Conservation (phyloP, 2,329 filamentous ascomycete species). For the Zasmidium cellare region DNA sequence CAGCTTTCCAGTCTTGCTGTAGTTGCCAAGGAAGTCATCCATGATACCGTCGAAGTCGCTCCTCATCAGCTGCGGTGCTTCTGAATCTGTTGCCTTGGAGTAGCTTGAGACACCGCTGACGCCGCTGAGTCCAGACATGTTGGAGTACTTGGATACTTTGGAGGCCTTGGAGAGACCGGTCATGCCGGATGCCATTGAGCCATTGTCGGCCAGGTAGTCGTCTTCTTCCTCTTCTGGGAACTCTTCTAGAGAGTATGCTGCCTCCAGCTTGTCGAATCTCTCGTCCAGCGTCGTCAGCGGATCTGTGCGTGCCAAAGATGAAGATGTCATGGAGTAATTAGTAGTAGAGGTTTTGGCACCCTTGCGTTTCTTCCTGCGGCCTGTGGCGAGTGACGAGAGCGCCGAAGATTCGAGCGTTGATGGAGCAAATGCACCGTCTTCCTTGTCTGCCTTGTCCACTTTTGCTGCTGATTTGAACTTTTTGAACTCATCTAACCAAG, state of each 20-base stretch:
- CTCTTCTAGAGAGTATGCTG: slow-evolving; percentile 63
- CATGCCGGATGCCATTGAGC: slow-evolving; percentile 49
- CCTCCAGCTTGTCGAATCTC: slow-evolving; percentile 87
- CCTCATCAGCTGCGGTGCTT: slow-evolving; percentile 57
- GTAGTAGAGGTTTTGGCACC: slow-evolving; percentile 86
- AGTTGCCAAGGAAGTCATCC: slow-evolving; percentile 84
- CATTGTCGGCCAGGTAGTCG: slow-evolving; percentile 38
- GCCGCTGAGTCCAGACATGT: slow-evolving; percentile 38
- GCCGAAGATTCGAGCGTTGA: slow-evolving; percentile 69
- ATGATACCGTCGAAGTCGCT: slow-evolving; percentile 85
- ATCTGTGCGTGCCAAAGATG: slow-evolving; percentile 82
- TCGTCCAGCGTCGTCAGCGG: slow-evolving; percentile 82
- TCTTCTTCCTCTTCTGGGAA: slow-evolving; percentile 33
- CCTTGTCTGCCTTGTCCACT: slow-evolving; percentile 39
- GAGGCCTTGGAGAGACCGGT: slow-evolving; percentile 50
- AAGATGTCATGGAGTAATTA: slow-evolving; percentile 88
- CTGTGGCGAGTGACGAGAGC: slow-evolving; percentile 72
- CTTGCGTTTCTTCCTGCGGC: slow-evolving; percentile 90
- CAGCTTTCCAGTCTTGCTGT: slow-evolving; percentile 71
- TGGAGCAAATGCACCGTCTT: slow-evolving; percentile 42
- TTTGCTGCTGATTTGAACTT: slow-evolving; percentile 72
- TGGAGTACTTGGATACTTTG: slow-evolving; percentile 39
- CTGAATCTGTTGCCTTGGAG: slow-evolving; percentile 35
- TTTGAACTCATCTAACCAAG: slow-evolving; percentile 90
- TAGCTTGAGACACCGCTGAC: slow-evolving; percentile 39